Base-by-base conservation (phyloP, 352 stramenopile genomes). In the Pythium sp. region DNA sequence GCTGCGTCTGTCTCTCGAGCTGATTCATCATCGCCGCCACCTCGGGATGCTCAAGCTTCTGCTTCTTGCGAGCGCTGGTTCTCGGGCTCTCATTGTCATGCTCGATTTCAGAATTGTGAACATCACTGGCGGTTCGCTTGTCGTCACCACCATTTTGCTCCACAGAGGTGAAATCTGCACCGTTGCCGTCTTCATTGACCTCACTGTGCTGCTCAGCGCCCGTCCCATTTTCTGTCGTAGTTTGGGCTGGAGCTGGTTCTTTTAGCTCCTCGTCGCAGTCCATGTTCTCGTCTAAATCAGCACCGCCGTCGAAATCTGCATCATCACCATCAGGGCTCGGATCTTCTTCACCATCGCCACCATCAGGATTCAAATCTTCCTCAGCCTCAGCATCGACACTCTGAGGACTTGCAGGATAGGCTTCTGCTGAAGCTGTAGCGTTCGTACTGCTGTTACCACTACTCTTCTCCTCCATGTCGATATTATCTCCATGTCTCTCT, bases 1-100 rank as follows among this genome's bases (percentile, higher is more conserved):
- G 30, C 30, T 38, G 47, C 61, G 47, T 32, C 18, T 66, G 61
- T 47, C 58, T 59, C 47, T 66, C 47, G 12, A 66, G 47, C 47
- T 36, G 46, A 8, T n/a, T 8, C 47, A 41, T 36, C 30, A 66
- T 46, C 14, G 12, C 49, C 14, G 49, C 22, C 22, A 57, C 49
- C 22, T 57, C 20, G n/a, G 49, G 49, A 15, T 57, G 22, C 15
- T 57, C 49, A 2, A 57, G 49, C 11, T 57, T 57, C 49, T 57
- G 49, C 11, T 32, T 57, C 49, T 57, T 57, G 22, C 6, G 49
- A 15, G 49, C 11, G 22, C 22, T 57, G 12, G 24, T 34, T 14
- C 11, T 46, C 38, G 11, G 38, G 38, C 38, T 46, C 38, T 46
- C 38, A 15, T 6, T 46, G 12, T 46, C 12, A 11, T 32, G 49